Evolutionary conservation across 805 yeast genomes (phyloP).

Genomic region (Cyberlindnera lachancei): DNA sequence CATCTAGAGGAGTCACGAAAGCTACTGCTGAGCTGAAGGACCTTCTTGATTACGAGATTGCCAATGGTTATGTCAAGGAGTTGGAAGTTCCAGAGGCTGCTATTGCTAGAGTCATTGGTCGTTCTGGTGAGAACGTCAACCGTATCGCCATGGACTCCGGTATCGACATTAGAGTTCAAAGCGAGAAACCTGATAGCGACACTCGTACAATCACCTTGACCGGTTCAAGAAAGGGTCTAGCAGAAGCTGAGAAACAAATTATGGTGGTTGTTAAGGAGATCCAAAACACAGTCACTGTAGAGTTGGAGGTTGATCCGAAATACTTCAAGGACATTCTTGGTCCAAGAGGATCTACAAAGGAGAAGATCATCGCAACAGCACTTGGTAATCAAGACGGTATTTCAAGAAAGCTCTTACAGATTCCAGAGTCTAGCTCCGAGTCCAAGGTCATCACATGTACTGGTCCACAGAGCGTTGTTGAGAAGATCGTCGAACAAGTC

Average conservation of each 20-base stretch:
- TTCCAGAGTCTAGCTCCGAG: constrained; percentile 63
- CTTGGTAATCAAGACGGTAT: constrained; percentile 56
- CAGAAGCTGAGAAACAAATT: constrained; percentile 61
- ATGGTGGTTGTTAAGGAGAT: constrained; percentile 55
- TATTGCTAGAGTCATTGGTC: constrained; percentile 86
- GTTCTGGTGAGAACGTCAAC: constrained; percentile 74
- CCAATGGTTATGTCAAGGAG: constrained; percentile 65
- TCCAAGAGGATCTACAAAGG: constrained; percentile 43
- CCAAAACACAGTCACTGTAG: constrained; percentile 25
- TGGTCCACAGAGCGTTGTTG: constrained; percentile 74
- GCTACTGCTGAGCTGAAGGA: constrained; percentile 82
- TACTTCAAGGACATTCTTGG: constrained; percentile 16
- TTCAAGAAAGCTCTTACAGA: constrained; percentile 49
- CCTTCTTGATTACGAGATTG: constrained; percentile 77
- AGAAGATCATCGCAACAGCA: constrained; percentile 67
- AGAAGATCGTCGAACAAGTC: constrained; percentile 55
- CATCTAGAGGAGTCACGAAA: constrained; percentile 79
- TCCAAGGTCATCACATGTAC: constrained; percentile 50
- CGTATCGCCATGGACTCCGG: constrained; percentile 60
- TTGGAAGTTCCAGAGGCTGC: constrained; percentile 63
- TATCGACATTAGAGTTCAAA: constrained; percentile 38
- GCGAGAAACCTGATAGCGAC: constrained; percentile 37
- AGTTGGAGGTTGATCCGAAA: constrained; percentile 15
- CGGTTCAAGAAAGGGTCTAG: constrained; percentile 73
- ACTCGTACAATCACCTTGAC: constrained; percentile 58